Conservation (phyloP, 495 filamentous ascomycete genomes). For the Penicillium psychrofluorescens region DNA sequence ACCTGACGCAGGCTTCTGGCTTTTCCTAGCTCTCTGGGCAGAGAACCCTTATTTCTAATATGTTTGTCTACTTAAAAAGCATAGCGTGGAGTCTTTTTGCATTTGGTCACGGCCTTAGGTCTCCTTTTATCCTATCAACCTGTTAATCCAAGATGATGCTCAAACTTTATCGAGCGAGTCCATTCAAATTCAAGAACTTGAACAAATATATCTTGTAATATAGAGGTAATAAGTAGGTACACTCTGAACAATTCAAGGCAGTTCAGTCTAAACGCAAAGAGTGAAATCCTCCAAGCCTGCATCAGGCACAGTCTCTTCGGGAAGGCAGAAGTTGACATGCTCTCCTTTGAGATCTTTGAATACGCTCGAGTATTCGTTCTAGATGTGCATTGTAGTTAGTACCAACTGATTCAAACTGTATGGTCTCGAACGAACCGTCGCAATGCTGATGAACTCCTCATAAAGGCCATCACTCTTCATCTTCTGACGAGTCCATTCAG, state of each 20-base stretch:
- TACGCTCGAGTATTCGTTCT: conserved; percentile 19
- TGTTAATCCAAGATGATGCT: too few relatives aligned
- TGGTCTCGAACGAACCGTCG: neutral
- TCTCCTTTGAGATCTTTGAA: conserved; percentile 26
- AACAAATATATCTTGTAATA: too few relatives aligned
- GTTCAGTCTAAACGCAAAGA: conserved; percentile 4
- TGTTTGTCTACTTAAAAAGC: conserved; percentile 3
- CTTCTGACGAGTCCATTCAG: conserved; percentile 16
- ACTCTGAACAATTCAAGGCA: too few relatives aligned
- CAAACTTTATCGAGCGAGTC: too few relatives aligned
- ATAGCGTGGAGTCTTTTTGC: too few relatives aligned
- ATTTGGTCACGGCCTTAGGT: too few relatives aligned
- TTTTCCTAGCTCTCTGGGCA: neutral
- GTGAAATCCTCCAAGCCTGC: conserved; percentile 19
- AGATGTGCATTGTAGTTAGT: neutral
- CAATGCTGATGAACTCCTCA: conserved; percentile 5
- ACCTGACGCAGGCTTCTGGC: neutral
- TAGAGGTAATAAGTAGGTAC: too few relatives aligned
- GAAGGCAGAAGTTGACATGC: conserved; percentile 21
- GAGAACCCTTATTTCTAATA: conserved; percentile 6
- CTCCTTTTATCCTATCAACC: too few relatives aligned
- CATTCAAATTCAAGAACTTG: too few relatives aligned
- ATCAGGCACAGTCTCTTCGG: conserved; percentile 14
- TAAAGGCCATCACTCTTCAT: conserved; percentile 28
- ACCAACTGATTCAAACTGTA: neutral